phyloP scores from a whole-genome alignment of 371 early-diverging fungal species.

The Mortierella sp. region DNA sequence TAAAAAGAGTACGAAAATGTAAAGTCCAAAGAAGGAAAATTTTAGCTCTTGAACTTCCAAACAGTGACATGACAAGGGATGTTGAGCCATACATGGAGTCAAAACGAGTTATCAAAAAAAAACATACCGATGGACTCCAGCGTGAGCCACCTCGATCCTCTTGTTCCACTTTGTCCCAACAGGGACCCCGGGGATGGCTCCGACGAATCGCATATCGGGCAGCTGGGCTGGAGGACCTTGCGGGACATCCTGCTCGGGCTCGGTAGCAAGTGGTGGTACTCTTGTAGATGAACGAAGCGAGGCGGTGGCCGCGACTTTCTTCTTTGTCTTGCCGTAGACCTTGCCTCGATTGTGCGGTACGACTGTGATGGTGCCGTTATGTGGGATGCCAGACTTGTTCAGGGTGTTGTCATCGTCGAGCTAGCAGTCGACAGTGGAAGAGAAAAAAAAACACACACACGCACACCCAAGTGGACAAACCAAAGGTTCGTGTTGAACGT shows the following conservation, averaged over 20 bases:
- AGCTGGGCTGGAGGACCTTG: not conserved
- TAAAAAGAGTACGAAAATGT: conserved; percentile 7
- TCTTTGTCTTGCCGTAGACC: no score
- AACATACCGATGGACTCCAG: conserved; percentile 69
- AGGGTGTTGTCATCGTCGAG: not conserved
- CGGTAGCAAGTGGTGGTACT: no score
- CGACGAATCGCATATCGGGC: conserved; percentile 27
- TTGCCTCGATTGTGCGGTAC: no score
- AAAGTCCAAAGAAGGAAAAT: no score
- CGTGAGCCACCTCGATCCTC: conserved; percentile 59
- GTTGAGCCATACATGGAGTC: no score
- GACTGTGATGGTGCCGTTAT: not conserved
- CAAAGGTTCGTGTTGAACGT: not conserved
- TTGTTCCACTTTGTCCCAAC: conserved; percentile 69
- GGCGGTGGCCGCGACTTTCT: no score
- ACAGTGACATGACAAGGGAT: no score
- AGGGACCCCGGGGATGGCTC: conserved; percentile 72
- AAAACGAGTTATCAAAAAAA: no score
- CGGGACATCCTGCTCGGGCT: not conserved
- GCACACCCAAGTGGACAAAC: no score
- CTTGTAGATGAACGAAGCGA: no score
- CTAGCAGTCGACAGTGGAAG: not conserved
- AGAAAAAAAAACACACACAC: not conserved
- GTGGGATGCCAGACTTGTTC: not conserved
- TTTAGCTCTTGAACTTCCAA: no score